Percentiles rank a stretch among this genome's conserved stretches.
phyloP scores from a whole-genome alignment of 2,329 filamentous ascomycete genomes.

The Tricladium varicosporioides region DNA sequence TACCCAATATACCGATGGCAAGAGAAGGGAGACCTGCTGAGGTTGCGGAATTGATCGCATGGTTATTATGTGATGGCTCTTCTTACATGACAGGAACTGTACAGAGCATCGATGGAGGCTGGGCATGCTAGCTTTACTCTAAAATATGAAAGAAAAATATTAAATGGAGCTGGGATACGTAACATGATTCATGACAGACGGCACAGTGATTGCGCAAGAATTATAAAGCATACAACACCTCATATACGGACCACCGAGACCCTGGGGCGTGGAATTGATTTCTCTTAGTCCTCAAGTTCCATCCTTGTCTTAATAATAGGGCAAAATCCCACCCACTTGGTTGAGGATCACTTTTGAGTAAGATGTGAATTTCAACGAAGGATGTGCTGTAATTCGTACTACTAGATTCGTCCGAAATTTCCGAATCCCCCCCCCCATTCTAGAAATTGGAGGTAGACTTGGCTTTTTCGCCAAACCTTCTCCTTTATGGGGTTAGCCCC shows the following conservation, averaged over 20 bases:
- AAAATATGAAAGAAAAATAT: neutral
- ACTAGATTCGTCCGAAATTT: neutral
- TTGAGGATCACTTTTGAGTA: no score
- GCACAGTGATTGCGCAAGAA: no score
- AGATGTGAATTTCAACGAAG: no score
- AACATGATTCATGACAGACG: no score
- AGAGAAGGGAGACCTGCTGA: constrained; percentile 35
- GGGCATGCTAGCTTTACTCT: neutral
- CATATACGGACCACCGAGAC: no score
- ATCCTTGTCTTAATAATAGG: no score
- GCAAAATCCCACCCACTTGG: no score
- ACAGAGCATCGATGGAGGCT: constrained; percentile 14
- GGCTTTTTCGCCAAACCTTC: neutral
- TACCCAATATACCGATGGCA: constrained; percentile 23
- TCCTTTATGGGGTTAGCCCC: neutral
- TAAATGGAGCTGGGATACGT: no score
- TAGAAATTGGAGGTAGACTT: neutral
- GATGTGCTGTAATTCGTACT: no score
- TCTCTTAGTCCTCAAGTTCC: no score
- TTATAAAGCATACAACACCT: no score
- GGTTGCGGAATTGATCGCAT: constrained; percentile 23
- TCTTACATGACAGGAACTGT: constrained; percentile 15
- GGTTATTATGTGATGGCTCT: constrained; percentile 15
- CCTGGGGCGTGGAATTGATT: no score
- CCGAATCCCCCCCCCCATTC: neutral